phyloP scores from a whole-genome alignment of 345 rosid species.

The Lepidium sativum region DNA sequence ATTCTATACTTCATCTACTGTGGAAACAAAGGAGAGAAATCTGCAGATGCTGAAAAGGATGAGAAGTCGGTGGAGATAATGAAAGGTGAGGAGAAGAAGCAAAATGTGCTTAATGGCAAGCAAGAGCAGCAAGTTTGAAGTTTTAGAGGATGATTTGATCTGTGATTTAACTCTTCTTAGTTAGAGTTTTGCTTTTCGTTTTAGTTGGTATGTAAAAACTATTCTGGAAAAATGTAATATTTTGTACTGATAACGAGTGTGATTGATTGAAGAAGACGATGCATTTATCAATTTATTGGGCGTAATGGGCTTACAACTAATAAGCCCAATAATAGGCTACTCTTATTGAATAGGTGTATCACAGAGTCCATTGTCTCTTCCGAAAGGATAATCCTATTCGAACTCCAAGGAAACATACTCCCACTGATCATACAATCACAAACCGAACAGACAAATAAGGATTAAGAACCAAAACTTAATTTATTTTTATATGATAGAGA shows the following conservation, averaged over 20 bases:
- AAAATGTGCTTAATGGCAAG: conserved; percentile 24
- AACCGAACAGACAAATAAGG: background rate
- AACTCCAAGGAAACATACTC: background rate
- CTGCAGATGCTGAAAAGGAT: conserved; percentile 18
- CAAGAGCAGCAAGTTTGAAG: conserved; percentile 27
- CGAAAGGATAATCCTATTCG: too few relatives aligned
- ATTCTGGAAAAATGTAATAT: conserved; percentile 9
- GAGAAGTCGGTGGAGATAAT: conserved; percentile 27
- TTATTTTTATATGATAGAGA: background rate
- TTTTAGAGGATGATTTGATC: background rate
- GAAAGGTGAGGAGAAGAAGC: conserved; percentile 29
- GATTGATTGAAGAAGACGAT: background rate
- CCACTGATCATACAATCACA: background rate
- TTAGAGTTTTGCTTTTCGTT: conserved; percentile 15
- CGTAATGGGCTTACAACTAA: background rate
- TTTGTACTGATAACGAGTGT: background rate
- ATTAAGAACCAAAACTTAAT: background rate
- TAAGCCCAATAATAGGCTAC: background rate
- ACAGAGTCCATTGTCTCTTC: too few relatives aligned
- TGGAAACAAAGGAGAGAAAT: conserved; percentile 34
- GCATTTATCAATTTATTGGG: background rate
- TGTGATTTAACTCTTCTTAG: background rate
- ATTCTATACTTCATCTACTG: conserved; percentile 73
- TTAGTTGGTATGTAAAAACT: conserved; percentile 6
- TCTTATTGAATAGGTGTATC: too few relatives aligned